phyloP scores from a whole-genome alignment of 257 asterid species.

The Cinchona pubescens region DNA sequence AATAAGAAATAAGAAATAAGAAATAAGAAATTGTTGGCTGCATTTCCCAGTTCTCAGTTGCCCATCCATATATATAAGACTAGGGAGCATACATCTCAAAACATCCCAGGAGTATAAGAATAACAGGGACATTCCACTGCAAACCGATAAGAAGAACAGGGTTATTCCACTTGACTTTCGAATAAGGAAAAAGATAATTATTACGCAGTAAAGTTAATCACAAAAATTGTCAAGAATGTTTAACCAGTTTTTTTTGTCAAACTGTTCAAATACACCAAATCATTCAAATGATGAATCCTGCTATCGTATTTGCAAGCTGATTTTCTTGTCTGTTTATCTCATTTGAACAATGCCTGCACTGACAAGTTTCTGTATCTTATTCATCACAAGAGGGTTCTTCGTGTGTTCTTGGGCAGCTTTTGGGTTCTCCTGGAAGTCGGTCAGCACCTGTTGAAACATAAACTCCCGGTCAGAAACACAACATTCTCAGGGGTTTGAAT shows the following conservation, averaged over 20 bases:
- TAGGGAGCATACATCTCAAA: too few relatives aligned
- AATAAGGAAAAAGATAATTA: background rate
- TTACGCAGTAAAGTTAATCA: background rate
- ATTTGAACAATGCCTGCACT: slow-evolving; percentile 88
- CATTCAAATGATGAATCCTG: background rate
- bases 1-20: too few relatives aligned
- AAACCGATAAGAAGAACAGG: background rate
- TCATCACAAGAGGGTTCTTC: slow-evolving; percentile 87
- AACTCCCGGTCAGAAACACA: background rate
- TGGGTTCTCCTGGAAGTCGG: slow-evolving; percentile 79
- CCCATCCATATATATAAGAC: too few relatives aligned
- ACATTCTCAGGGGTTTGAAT: too few relatives aligned
- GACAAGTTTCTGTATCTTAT: slow-evolving; percentile 81
- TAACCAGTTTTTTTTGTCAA: background rate
- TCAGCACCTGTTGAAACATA: slow-evolving; percentile 46
- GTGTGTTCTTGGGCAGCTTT: slow-evolving; percentile 76
- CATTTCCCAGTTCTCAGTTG: too few relatives aligned
- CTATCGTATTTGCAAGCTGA: background rate
- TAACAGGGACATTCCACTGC: too few relatives aligned
- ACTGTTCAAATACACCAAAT: background rate
- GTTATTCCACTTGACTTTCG: background rate
- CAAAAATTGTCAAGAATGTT: background rate
- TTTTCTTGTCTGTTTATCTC: slow-evolving; percentile 21
- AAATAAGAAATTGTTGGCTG: too few relatives aligned
- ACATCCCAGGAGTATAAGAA: too few relatives aligned